Percentiles rank a stretch among this genome's conserved stretches.
These are phyloP conservation scores for Microstegium vimineum DNA, from an alignment of 176 grass and related monocot species.

Conservation along the genomic window DNA sequence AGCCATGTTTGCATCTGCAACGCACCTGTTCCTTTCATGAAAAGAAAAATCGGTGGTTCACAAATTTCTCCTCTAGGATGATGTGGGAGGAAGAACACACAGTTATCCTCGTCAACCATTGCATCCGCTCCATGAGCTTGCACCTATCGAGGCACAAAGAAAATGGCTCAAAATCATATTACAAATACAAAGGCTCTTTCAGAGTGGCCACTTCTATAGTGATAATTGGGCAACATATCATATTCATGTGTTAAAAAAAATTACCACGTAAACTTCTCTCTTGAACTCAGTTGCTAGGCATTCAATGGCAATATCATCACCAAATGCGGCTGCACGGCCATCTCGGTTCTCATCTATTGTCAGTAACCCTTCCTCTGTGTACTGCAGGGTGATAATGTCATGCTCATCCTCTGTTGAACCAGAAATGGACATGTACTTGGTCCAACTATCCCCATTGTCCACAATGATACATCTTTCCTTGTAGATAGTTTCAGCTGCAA, in stretches of 20 bases:
- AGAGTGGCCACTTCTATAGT: not conserved
- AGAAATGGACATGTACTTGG: slow-evolving; percentile 94
- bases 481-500: slow-evolving; percentile 85
- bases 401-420: slow-evolving; percentile 80
- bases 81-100: slow-evolving; percentile 96
- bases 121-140: slow-evolving; percentile 98
- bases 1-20: not conserved
- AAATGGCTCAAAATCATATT: not conserved
- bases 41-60: slow-evolving; percentile 76
- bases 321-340: slow-evolving; percentile 86
- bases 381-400: slow-evolving; percentile 91
- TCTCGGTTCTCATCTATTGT: slow-evolving; percentile 78
- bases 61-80: slow-evolving; percentile 74
- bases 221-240: not conserved
- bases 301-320: slow-evolving; percentile 94
- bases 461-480: slow-evolving; percentile 73
- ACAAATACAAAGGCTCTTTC: not conserved
- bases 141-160: slow-evolving; percentile 48
- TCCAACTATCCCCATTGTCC: slow-evolving; percentile 71
- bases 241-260: not conserved
- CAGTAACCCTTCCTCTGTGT: slow-evolving; percentile 90
- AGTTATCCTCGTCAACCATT: slow-evolving; percentile 95
- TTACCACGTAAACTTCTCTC: slow-evolving; percentile 92
- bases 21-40: slow-evolving; percentile 98
- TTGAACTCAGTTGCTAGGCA: slow-evolving; percentile 92